Base-by-base conservation (phyloP, 2,329 filamentous ascomycete species). In the Microcera coccophila region DNA sequence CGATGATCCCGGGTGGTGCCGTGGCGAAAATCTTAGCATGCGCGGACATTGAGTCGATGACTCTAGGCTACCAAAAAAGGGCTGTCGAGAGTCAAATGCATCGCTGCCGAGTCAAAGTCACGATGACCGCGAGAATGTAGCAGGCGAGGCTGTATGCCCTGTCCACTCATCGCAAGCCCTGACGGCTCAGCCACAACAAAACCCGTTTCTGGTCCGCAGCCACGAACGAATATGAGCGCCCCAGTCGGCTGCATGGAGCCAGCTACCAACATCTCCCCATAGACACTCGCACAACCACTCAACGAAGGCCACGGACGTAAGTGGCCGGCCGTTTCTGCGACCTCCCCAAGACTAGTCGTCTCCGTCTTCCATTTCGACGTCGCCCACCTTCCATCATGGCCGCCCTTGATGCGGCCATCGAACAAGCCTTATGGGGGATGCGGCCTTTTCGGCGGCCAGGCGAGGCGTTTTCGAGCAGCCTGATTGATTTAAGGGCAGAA, bases 241-340 rank as follows among this genome's bases (percentile, higher is more conserved):
- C 22, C n/a, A 15, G 18, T 29, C 22, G 22, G 28, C 19, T 28
- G 26, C 34, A 20, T 43, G n/a, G n/a, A n/a, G 41, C 38, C 24
- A 39, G 28, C 47, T 41, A 36, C 18, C 42, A 18, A 26, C 32
- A 16, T 39, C 42, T 29, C 42, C 39, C 42, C 45, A 41, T 40
- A 26, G 38, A 54, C 54, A 54, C 42, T 45, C 58, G 33, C 36
- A 48, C 37, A 33, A 35, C 54, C 54, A 57, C 34, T 54, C 53
- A 56, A 36, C 49, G 39, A n/a, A 32, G n/a, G 29, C 29, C 5
- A 9, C 24, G 14, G 9, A 9, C 8, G 9, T 10, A 9, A 15
- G 8, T n/a, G 33, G 4, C 33, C 43, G 45, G 45, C 53, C 53
- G 36, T 33, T 37, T 40, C 21, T 15, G 36, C 45, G 43, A 16